phyloP scores from a whole-genome alignment of 2,329 filamentous ascomycete genomes.

The Stemphylium vesicarium region DNA sequence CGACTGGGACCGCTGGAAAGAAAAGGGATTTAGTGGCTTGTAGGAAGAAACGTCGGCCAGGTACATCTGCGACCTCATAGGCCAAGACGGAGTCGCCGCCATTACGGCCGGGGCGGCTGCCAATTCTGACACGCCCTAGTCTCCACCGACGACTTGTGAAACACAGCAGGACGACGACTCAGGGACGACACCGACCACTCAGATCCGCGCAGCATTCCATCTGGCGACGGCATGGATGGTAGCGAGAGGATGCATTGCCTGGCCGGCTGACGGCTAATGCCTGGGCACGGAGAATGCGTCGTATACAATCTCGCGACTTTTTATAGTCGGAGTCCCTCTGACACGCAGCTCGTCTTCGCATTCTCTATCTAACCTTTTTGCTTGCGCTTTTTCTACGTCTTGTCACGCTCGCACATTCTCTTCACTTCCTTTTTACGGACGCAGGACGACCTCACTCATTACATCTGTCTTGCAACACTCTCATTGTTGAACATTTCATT shows the following conservation, averaged over 20 bases:
- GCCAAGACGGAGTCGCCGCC: constrained; percentile 14
- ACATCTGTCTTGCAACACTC: constrained; percentile 28
- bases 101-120: constrained; percentile 26
- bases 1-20: constrained; percentile 12
- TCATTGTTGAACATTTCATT: constrained; percentile 37
- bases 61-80: constrained; percentile 30
- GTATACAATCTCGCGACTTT: constrained; percentile 28
- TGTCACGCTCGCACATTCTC: constrained; percentile 34
- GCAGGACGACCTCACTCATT: constrained; percentile 42
- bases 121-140: constrained; percentile 43
- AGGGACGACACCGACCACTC: constrained; percentile 36
- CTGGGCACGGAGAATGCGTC: constrained; percentile 36
- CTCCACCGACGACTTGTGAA: constrained; percentile 44
- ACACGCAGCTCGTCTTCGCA: constrained; percentile 17
- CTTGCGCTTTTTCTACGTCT: constrained; percentile 28
- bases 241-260: constrained; percentile 30
- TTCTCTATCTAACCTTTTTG: constrained; percentile 36
- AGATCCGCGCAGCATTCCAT: constrained; percentile 26
- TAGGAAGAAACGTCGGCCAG: constrained; percentile 34
- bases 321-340: constrained; percentile 33
- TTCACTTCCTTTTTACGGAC: constrained; percentile 29
- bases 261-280: constrained; percentile 23
- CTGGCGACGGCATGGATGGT: constrained; percentile 29
- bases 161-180: constrained; percentile 33
- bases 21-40: constrained; percentile 39